Percentiles rank a stretch among this genome's conserved stretches.
phyloP scores from a whole-genome alignment of 805 yeast species.

The Saccharomycopsis sp. region DNA sequence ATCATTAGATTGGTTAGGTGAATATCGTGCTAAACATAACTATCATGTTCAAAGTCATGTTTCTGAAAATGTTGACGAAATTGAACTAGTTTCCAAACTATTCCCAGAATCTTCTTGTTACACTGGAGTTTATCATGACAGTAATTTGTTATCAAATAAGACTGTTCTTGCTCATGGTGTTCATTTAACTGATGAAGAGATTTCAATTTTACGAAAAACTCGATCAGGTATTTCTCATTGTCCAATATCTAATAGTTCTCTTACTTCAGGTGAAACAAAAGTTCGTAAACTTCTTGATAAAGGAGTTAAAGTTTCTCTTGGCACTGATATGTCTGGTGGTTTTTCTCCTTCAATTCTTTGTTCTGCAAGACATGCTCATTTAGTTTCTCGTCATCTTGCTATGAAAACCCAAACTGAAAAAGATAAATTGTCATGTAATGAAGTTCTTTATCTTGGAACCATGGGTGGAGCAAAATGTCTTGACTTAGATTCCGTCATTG shows the following conservation, averaged over 20 bases:
- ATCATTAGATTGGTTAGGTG: constrained; percentile 54
- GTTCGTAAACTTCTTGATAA: constrained; percentile 57
- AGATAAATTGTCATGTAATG: constrained; percentile 49
- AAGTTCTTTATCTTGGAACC: constrained; percentile 75
- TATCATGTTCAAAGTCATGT: constrained; percentile 84
- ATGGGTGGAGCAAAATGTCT: constrained; percentile 81
- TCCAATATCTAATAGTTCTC: constrained; percentile 81
- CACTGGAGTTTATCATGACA: constrained; percentile 65
- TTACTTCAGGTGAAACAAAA: constrained; percentile 86
- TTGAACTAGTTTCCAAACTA: constrained; percentile 56
- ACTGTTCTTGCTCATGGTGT: constrained; percentile 89
- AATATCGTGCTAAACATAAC: constrained; percentile 34
- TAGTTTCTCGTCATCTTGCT: constrained; percentile 63
- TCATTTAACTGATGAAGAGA: constrained; percentile 60
- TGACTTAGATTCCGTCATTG: constrained; percentile 44
- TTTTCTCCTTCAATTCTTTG: constrained; percentile 53
- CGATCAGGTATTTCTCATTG: constrained; percentile 81
- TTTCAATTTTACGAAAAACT: constrained; percentile 40
- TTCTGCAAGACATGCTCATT: constrained; percentile 57
- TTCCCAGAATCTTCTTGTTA: constrained; percentile 67
- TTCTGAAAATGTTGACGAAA: constrained; percentile 71
- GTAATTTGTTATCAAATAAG: constrained; percentile 45
- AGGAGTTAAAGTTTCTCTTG: constrained; percentile 68
- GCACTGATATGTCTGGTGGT: constrained; percentile 76
- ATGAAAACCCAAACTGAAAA: constrained; percentile 38